Evolutionary conservation across 768 basidiomycete genomes (phyloP).

Genomic region (Suillus placidus): DNA sequence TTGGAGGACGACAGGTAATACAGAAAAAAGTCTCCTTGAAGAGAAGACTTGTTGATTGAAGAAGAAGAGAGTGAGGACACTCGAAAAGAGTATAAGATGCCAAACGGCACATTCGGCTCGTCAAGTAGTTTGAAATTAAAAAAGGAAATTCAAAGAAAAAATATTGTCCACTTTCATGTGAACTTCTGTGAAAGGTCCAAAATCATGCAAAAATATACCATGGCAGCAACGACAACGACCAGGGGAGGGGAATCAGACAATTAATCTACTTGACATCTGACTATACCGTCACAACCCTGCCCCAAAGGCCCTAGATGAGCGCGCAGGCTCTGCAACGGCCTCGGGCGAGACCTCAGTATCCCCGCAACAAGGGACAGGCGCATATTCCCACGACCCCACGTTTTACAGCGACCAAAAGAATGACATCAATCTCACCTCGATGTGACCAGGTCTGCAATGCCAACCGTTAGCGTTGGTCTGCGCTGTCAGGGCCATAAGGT

Average conservation of each 20-base stretch:
- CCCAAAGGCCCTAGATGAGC: slow-evolving; percentile 2
- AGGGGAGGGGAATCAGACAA: slow-evolving; percentile 20
- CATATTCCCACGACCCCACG: slow-evolving; percentile 44
- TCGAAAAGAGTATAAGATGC: slow-evolving; percentile 38
- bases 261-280: not conserved
- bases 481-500: not conserved
- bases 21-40: slow-evolving; percentile 25
- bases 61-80: slow-evolving; percentile 25
- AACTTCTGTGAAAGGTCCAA: slow-evolving; percentile 17
- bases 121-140: slow-evolving; percentile 17
- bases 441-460: not conserved
- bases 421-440: slow-evolving; percentile 34
- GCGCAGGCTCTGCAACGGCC: slow-evolving; percentile 2
- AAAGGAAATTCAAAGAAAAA: slow-evolving; percentile 17
- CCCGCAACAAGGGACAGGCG: slow-evolving; percentile 10
- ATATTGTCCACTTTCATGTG: not conserved
- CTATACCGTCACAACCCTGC: slow-evolving; percentile 20
- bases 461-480: not conserved
- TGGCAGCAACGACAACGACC: slow-evolving; percentile 20
- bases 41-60: slow-evolving; percentile 19
- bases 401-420: slow-evolving; percentile 38
- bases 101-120: slow-evolving; percentile 21
- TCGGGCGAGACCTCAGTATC: not conserved
- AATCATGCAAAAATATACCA: slow-evolving; percentile 17
- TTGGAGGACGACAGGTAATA: slow-evolving; percentile 23